Evolutionary conservation across 2,329 filamentous ascomycete genomes (phyloP).

Genomic region (Fusarium ambrosium): DNA sequence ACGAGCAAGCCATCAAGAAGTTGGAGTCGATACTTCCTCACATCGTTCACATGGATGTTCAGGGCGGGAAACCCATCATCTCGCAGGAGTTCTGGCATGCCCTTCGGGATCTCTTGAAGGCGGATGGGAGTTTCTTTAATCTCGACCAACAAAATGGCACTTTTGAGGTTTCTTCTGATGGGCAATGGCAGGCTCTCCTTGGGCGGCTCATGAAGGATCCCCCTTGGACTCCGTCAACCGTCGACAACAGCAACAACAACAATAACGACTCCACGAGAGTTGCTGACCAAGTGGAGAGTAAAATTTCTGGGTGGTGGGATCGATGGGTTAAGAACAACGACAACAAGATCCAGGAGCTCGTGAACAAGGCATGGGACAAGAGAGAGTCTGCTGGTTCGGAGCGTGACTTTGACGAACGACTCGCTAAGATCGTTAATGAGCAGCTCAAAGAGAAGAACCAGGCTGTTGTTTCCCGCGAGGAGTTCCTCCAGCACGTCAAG

Average conservation of each 20-base stretch:
- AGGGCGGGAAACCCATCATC: slow-evolving; percentile 67
- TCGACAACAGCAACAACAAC: slow-evolving; percentile 32
- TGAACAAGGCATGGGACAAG: slow-evolving; percentile 52
- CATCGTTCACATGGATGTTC: slow-evolving; percentile 66
- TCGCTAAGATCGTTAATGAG: slow-evolving; percentile 56
- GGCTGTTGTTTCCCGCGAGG: slow-evolving; percentile 60
- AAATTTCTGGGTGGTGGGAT: slow-evolving; percentile 61
- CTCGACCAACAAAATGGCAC: slow-evolving; percentile 58
- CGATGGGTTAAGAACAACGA: slow-evolving; percentile 67
- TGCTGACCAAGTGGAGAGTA: slow-evolving; percentile 46
- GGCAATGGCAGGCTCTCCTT: slow-evolving; percentile 62
- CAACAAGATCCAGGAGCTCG: slow-evolving; percentile 50
- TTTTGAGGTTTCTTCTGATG: slow-evolving; percentile 58
- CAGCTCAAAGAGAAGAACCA: slow-evolving; percentile 51
- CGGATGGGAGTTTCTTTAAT: slow-evolving; percentile 62
- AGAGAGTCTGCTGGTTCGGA: slow-evolving; percentile 52
- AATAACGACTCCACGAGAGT: slow-evolving; percentile 40
- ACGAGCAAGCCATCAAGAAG: slow-evolving; percentile 56
- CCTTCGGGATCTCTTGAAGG: slow-evolving; percentile 66
- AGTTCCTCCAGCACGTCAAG: slow-evolving; percentile 62
- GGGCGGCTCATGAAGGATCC: slow-evolving; percentile 56
- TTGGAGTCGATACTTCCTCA: slow-evolving; percentile 68
- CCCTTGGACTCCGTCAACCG: slow-evolving; percentile 44
- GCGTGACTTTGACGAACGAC: slow-evolving; percentile 50
- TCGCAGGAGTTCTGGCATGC: slow-evolving; percentile 76